phyloP scores from a whole-genome alignment of 73 alveolate genomes.

The Blepharisma japonicum region DNA sequence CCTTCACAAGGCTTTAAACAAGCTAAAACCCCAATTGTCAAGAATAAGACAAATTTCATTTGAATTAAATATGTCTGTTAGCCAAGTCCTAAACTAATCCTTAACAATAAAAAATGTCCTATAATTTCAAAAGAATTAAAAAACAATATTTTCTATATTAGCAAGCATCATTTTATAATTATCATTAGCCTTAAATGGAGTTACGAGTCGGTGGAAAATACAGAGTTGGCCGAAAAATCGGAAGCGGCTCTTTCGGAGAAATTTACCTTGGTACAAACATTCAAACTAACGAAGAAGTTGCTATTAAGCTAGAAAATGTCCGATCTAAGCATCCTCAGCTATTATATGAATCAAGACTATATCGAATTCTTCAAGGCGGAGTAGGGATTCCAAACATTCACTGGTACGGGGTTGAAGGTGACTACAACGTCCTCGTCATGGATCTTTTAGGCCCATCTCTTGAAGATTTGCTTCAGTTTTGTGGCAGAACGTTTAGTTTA shows the following conservation, averaged over 20 bases:
- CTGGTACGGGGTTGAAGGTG: conserved; percentile 69
- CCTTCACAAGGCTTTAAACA: too few relatives aligned
- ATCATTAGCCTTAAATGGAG: conserved; percentile 25
- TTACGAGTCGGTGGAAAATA: conserved; percentile 76
- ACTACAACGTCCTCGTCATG: conserved; percentile 76
- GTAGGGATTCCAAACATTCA: conserved; percentile 72
- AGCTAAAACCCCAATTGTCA: too few relatives aligned
- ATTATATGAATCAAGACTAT: conserved; percentile 40
- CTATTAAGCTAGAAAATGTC: conserved; percentile 65
- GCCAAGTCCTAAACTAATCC: too few relatives aligned
- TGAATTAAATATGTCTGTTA: too few relatives aligned
- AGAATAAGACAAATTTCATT: too few relatives aligned
- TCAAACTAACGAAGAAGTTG: conserved; percentile 66
- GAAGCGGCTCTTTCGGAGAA: conserved; percentile 89
- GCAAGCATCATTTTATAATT: too few relatives aligned
- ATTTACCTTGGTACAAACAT: conserved; percentile 78
- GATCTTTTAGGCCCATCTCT: conserved; percentile 88
- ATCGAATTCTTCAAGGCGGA: conserved; percentile 63
- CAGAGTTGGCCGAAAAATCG: conserved; percentile 73
- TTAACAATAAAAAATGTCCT: too few relatives aligned
- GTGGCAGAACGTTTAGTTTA: conserved; percentile 72
- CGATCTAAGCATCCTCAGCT: conserved; percentile 51
- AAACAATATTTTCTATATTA: too few relatives aligned
- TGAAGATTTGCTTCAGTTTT: conserved; percentile 75
- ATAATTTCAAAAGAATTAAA: too few relatives aligned